Base-by-base conservation (phyloP, 441 rosid species). In the Croton laevigatus region DNA sequence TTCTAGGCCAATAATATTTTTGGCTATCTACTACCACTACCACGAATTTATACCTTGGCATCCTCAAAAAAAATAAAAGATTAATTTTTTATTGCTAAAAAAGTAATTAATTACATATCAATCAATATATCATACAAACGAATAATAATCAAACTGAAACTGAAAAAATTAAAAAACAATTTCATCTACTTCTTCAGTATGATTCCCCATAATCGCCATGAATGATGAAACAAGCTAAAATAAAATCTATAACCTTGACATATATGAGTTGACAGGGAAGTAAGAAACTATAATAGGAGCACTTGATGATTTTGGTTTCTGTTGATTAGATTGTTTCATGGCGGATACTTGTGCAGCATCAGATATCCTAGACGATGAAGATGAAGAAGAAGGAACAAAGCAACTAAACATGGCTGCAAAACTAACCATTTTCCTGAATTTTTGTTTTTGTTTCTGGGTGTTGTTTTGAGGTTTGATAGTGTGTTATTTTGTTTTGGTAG, bases 221-320 rank as follows among this genome's bases (percentile, higher is more conserved):
- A 53, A 54, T 13, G 4, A 11, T 27, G 32, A 27, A 27, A 27
- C 32, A 27, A 27, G 32, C 32, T 1, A 27, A 27, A 27, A 27
- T 2, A 27, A 27, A 27, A 27, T 22, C 42, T 48, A 65, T 32
- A 48, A 49, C 44, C 68, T 46, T 48, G 59, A 66, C n/a, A 66
- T 17, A 36, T 34, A 66, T 8, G 69, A 49, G 34, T 66, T 66
- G 6, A 52, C 1, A 27, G 69, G 69, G 59, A 66, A 66, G 17
- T 51, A 52, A 66, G 59, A 66, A 66, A 66, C 69, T 17, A 52
- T 4, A n/a, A 66, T 51, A 13, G 69, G 69, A 52, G 69, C 45
- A 34, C 10, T 34, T 10, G 45, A 17, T 0, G n/a, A 17, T 34
- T 34, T 51, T 16, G 55, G 6, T 46, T 64, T 64, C 42, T 5